Base-by-base conservation (phyloP, 371 early-diverging fungal species). In the Fennellomyces sp. region DNA sequence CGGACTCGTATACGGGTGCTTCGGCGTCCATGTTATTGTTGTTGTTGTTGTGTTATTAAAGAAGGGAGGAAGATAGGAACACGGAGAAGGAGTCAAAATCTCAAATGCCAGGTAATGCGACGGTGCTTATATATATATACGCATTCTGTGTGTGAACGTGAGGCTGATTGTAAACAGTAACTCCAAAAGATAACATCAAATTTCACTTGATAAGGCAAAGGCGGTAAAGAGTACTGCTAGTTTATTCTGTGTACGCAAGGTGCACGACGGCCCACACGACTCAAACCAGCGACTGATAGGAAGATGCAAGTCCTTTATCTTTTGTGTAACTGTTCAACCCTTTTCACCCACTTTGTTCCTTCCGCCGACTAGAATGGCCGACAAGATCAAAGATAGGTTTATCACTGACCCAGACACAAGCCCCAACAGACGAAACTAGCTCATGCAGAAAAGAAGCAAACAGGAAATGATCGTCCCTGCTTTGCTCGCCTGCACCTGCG, bases 1-100 rank as follows among this genome's bases (percentile, higher is more conserved):
- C 91, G 3, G 21, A 5, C 1, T 45, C 5, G n/a, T 8, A 45
- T 17, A 21, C 21, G n/a, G 45, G 21, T 45, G 17, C 45, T 45
- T 17, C 19, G 23, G 45, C 45, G 21, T 45, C 45, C 45, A 45
- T 45, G 12, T 45, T 45, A n/a, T 30, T 28, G 35, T 36, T 19
- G 36, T 25, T 36, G 38, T 51, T 28, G 54, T 28, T 31, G 41
- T 25, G 47, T 39, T 39, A n/a, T n/a, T n/a, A 39, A 19, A 39
- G 13, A 39, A 19, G 39, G 7, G 13, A 39, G 17, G 13, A 39
- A 19, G 39, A 33, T 33, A 8, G 6, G 13, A 33, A 13, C 6
- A 13, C 6, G 35, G 13, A 13, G 35, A 33, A 13, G 13, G 13
- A 33, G 13, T 6, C 6, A 33, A 13, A 33, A 33, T 33, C 6